phyloP scores from a whole-genome alignment of 108 stramenopile species.

The Discostella pseudostelligera region DNA sequence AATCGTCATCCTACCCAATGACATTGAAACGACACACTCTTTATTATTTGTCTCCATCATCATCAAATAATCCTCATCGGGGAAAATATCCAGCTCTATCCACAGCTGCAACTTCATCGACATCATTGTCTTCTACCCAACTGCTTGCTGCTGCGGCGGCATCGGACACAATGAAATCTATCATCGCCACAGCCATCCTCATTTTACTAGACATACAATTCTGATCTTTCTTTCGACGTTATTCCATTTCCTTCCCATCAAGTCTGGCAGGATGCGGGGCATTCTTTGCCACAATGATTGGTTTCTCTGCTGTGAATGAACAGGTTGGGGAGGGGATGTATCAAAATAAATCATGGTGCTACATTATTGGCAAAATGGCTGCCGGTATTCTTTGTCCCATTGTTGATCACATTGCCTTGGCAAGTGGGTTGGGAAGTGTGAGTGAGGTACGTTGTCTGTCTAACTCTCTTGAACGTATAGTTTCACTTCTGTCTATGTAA shows the following conservation, averaged over 20 bases:
- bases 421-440: slow-evolving; percentile 32
- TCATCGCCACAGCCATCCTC: slow-evolving; percentile 41
- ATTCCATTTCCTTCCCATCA: slow-evolving; percentile 44
- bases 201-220: slow-evolving; percentile 57
- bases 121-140: neutral
- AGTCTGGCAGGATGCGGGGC: slow-evolving; percentile 46
- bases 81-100: neutral
- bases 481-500: neutral
- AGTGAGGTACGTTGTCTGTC: slow-evolving; percentile 21
- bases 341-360: slow-evolving; percentile 39
- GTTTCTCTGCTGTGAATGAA: slow-evolving; percentile 5
- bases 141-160: neutral
- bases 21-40: no score
- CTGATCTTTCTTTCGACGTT: slow-evolving; percentile 47
- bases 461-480: neutral
- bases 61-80: neutral
- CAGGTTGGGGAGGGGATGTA: slow-evolving; percentile 30
- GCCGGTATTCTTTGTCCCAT: slow-evolving; percentile 49
- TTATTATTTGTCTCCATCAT: neutral
- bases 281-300: slow-evolving; percentile 29
- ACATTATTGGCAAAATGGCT: slow-evolving; percentile 43
- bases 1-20: neutral
- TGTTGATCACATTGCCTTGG: slow-evolving; percentile 48
- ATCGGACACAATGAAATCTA: neutral
- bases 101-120: neutral